Conservation (phyloP, 805 yeast genomes). For the Metschnikowia colocasiae region DNA sequence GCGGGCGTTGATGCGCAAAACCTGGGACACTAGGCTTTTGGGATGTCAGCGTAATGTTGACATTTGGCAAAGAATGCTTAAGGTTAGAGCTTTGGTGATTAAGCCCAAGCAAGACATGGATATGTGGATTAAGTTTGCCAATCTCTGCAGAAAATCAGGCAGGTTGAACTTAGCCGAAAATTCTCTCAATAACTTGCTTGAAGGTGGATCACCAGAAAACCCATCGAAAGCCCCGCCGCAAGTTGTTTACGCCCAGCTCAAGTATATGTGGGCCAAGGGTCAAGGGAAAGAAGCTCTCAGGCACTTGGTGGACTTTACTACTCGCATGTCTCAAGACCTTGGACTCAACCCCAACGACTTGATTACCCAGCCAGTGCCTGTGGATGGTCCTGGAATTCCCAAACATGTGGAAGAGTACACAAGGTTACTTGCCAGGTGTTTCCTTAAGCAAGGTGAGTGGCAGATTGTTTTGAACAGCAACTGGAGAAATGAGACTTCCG, state of each 20-base stretch:
- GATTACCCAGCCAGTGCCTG: constrained; percentile 80
- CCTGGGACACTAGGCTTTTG: constrained; percentile 88
- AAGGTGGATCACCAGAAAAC: constrained; percentile 61
- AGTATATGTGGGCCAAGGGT: constrained; percentile 96
- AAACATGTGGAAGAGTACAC: constrained; percentile 81
- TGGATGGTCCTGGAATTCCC: constrained; percentile 64
- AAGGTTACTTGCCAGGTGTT: constrained; percentile 84
- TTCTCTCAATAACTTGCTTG: constrained; percentile 74
- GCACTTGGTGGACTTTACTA: constrained; percentile 84
- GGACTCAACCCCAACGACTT: constrained; percentile 85
- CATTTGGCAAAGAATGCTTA: constrained; percentile 96
- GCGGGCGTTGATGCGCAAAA: constrained; percentile 72
- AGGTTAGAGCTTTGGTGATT: constrained; percentile 88
- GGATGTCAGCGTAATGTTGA: constrained; percentile 98
- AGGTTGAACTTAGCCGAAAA: constrained; percentile 90
- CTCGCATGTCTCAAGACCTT: constrained; percentile 82
- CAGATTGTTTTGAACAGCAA: constrained; percentile 73
- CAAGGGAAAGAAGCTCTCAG: constrained; percentile 81
- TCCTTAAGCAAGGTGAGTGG: constrained; percentile 98
- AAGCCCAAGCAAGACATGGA: constrained; percentile 96
- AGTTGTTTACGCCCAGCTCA: constrained; percentile 94
- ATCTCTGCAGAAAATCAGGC: constrained; percentile 90
- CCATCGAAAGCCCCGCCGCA: constrained; percentile 90
- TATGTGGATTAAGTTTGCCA: constrained; percentile 97
- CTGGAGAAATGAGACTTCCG: constrained; percentile 77